Percentiles rank a stretch among this genome's conserved stretches.
These are phyloP conservation scores for Colletotrichum sidae DNA, from an alignment of 2,329 filamentous ascomycete species.

Conservation along the genomic window DNA sequence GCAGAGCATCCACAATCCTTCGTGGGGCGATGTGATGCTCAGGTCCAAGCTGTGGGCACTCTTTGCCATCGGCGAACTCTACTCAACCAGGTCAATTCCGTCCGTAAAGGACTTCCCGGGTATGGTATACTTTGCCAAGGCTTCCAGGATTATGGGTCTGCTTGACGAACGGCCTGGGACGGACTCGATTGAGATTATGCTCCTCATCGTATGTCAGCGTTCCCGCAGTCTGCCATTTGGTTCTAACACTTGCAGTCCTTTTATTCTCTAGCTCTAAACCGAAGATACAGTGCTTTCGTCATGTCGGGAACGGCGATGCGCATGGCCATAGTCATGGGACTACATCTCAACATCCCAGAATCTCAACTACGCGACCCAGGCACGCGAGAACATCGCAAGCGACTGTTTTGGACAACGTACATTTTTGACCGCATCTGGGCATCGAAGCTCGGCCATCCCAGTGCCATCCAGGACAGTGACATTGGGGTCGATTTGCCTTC, in stretches of 20 bases:
- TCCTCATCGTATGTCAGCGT: slow-evolving; percentile 53
- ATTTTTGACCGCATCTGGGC: slow-evolving; percentile 59
- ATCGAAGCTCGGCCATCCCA: slow-evolving; percentile 60
- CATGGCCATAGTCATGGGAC: slow-evolving; percentile 47
- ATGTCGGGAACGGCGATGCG: slow-evolving; percentile 58
- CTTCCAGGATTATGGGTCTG: slow-evolving; percentile 52
- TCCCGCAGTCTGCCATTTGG: neutral
- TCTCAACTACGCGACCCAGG: slow-evolving; percentile 51
- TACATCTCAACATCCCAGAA: slow-evolving; percentile 41
- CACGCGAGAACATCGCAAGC: slow-evolving; percentile 51
- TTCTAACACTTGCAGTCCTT: slow-evolving; percentile 48
- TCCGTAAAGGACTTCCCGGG: slow-evolving; percentile 53
- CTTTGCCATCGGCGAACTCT: slow-evolving; percentile 60
- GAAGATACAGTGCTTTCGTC: slow-evolving; percentile 56
- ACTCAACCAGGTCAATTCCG: slow-evolving; percentile 51
- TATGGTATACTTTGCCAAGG: slow-evolving; percentile 54
- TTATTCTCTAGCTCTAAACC: slow-evolving; percentile 57
- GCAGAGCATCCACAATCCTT: slow-evolving; percentile 48
- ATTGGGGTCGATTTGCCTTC: slow-evolving; percentile 57
- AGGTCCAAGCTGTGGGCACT: slow-evolving; percentile 56
- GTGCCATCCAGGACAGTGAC: slow-evolving; percentile 60
- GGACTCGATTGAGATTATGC: slow-evolving; percentile 55
- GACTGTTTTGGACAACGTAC: slow-evolving; percentile 58
- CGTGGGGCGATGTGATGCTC: slow-evolving; percentile 47
- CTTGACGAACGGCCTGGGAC: slow-evolving; percentile 55